phyloP scores from a whole-genome alignment of 805 yeast genomes.

The Wickerhamiella sorbophila region DNA sequence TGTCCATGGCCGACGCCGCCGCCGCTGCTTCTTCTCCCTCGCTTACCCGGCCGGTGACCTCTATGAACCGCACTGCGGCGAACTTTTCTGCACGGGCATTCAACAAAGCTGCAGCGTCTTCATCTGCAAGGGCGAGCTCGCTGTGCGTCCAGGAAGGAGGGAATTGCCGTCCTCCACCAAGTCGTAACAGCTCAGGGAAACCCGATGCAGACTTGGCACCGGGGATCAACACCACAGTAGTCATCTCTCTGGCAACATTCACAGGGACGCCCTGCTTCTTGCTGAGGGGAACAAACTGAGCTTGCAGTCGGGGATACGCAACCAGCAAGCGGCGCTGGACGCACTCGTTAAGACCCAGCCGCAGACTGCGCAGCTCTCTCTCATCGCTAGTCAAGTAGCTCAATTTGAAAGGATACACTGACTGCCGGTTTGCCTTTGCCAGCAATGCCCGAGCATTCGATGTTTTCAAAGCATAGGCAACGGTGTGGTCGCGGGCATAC shows the following conservation, averaged over 20 bases:
- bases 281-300: conserved; percentile 59
- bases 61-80: conserved; percentile 23
- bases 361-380: conserved; percentile 43
- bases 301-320: conserved; percentile 56
- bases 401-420: conserved; percentile 87
- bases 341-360: conserved; percentile 69
- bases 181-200: conserved; percentile 46
- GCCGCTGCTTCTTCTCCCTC: not conserved
- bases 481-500: conserved; percentile 76
- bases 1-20: conserved; percentile 3
- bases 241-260: conserved; percentile 59
- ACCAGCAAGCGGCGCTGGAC: conserved; percentile 65
- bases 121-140: conserved; percentile 43
- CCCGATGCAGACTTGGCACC: conserved; percentile 26
- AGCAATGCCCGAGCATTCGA: conserved; percentile 59
- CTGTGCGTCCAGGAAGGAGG: conserved; percentile 84
- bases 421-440: conserved; percentile 52
- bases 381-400: conserved; percentile 47
- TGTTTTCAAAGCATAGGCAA: conserved; percentile 60
- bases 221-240: conserved; percentile 53
- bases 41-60: conserved; percentile 12
- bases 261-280: conserved; percentile 37
- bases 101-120: conserved; percentile 23
- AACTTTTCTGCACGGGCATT: conserved; percentile 18
- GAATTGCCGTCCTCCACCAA: conserved; percentile 64